Evolutionary conservation across 495 filamentous ascomycete species (phyloP), one percentile per base, ranked within the genome.

Genomic region (Cercophora scortea): DNA sequence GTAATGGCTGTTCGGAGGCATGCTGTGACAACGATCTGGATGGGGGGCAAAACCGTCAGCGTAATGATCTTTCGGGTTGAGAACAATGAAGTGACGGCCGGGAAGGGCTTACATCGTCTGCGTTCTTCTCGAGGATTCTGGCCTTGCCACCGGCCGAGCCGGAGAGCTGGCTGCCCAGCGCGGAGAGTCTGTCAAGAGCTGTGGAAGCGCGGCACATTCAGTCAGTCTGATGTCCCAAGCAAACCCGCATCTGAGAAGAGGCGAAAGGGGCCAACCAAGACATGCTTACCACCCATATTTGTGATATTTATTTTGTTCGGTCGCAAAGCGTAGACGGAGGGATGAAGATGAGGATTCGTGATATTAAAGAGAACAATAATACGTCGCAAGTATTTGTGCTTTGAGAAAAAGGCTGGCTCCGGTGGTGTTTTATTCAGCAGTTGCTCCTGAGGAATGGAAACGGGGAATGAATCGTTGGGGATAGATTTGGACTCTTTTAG

Each of bases 1-100:
- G 89, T 94, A 65, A 96, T 83, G 52, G 93, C 81, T 15, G 90
- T 94, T 50, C 93, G 90, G 63, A 96, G 87, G 57, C 88, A 89
- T 61, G 86, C 88, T 57, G 93, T 96, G 51, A 98, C 81, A 54
- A 98, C 93, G 63, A 97, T 82, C 83, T 86, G 62, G 43, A 9
- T 19, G 9, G 42, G 5, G 18, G 33, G 8, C 36, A 48, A 36
- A 39, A 33, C 25, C 25, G 36, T 15, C n/a, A 50, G 25, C 25
- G 10, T 40, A 50, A 43, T 61, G 49, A 58, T 50, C 43, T 56
- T 49, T 18, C 38, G 32, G 36, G 19, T 25, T 1, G 43, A 46
- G 10, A 17, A n/a, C n/a, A 4, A 47, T n/a, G 42, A 5, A 25
- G 5, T 25, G 25, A 25, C 25, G 25, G 25, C 2, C 5, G 25